Evolutionary conservation across 176 grass and related monocot species (phyloP), one percentile per base, ranked within the genome.

Genomic region (Areca catechu): DNA sequence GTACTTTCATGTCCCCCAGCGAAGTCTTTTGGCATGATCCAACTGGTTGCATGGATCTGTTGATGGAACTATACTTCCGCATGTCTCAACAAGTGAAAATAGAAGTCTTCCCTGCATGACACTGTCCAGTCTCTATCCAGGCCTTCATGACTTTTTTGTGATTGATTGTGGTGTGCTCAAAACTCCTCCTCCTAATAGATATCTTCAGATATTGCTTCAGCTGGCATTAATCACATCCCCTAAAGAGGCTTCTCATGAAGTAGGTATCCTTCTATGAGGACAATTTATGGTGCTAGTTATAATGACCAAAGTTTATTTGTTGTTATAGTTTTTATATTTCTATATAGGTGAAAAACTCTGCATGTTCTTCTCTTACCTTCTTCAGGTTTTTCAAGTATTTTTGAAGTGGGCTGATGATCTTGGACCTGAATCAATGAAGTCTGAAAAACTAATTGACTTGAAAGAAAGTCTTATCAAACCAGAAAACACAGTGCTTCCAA

Each of bases 1-100:
- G 92, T 51, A 74, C 63, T 27, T 84, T 97, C 62, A 64, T 84
- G 20, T 48, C 69, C 49, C 75, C 86, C 58, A 77, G 82, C 68
- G 72, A 91, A 15, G 60, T 88, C 4, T 97, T 80, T 80, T 97
- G 86, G 92, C 54, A 79, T 58, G 92, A 97, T 72, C 86, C 92
- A 58, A 91, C 86, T 58, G 80, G 92, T 37, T 97, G 86, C 79
- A 79, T 67, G 57, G 92, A 88, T 60, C 62, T 71, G 37, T 70
- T 51, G 49, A 85, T 82, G 57, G 72, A 85, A 52, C 63, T 0
- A 62, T 76, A 71, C 65, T 54, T 16, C n/a, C 55, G 51, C 34
- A 3, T 10, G 6, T 43, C 34, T 56, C 71, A 24, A 50, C 7
- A 34, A 84, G 70, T 24, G 74, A 78, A 5, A 74, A n/a, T 19